A percentile compares a stretch with the other conserved stretches of the same genome.
These are phyloP conservation scores for Nicotiana obtusifolia DNA, from an alignment of 257 asterid genomes.

Conservation along the genomic window DNA sequence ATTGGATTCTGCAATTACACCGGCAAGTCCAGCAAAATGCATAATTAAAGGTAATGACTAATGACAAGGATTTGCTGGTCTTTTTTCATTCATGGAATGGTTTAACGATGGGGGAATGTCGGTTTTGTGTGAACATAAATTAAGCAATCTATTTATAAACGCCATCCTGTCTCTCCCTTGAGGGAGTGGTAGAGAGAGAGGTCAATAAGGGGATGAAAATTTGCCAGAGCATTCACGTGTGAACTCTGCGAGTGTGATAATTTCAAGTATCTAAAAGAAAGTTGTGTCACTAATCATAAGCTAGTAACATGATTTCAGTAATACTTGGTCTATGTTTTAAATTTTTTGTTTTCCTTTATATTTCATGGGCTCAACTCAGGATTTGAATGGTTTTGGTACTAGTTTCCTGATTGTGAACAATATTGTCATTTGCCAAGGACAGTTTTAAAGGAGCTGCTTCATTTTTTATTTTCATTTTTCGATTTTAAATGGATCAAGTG, in stretches of 20 bases:
- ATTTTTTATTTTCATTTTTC: neutral
- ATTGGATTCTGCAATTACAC: conserved; percentile 68
- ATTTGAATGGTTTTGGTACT: neutral
- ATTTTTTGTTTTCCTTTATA: neutral
- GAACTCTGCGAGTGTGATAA: neutral
- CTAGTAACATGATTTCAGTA: neutral
- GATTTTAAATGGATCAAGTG: neutral
- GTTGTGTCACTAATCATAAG: neutral
- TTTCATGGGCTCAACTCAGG: neutral
- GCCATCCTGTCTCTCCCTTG: neutral
- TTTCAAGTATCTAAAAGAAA: neutral
- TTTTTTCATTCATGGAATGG: neutral
- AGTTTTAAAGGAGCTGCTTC: neutral
- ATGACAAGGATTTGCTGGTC: neutral
- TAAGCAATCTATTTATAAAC: neutral
- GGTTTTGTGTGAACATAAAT: neutral
- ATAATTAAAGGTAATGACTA: conserved; percentile 38
- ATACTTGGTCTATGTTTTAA: neutral
- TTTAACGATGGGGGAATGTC: neutral
- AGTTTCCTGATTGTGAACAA: neutral
- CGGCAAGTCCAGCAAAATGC: conserved; percentile 71
- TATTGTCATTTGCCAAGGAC: neutral
- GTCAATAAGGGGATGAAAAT: neutral
- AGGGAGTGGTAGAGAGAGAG: neutral
- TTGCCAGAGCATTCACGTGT: neutral